Evolutionary conservation across 306 rosid genomes (phyloP).

Genomic region (Prunus campanulata): DNA sequence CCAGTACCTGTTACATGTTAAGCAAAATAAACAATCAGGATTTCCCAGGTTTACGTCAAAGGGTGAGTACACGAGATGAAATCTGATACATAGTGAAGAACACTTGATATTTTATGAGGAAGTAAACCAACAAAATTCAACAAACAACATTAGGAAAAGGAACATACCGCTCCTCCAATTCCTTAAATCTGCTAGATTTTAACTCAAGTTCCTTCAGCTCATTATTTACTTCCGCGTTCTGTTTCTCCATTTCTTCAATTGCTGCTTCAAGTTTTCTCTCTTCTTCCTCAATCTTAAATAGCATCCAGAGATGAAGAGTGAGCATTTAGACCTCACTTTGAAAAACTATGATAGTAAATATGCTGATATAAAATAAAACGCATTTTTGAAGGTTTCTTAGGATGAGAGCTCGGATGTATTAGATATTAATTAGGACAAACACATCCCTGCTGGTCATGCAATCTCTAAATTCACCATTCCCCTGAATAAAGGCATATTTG

Average conservation of each 20-base stretch:
- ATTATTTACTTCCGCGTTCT: conserved; percentile 71
- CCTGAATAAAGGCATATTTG: not conserved
- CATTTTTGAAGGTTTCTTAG: not conserved
- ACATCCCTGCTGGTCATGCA: not conserved
- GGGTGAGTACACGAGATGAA: conserved; percentile 4
- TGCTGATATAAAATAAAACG: not conserved
- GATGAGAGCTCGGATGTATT: not conserved
- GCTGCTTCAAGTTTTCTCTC: conserved; percentile 87
- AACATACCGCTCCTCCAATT: conserved; percentile 84
- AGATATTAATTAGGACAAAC: not conserved
- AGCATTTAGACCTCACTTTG: conserved; percentile 23
- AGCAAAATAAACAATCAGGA: conserved; percentile 20
- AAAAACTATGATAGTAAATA: conserved; percentile 22
- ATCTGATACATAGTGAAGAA: not conserved
- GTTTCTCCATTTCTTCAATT: conserved; percentile 78
- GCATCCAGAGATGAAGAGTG: conserved; percentile 26
- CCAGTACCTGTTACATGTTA: conserved; percentile 77
- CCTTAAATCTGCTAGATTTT: conserved; percentile 75
- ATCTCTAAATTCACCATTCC: not conserved
- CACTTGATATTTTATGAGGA: conserved; percentile 22
- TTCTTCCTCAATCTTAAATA: conserved; percentile 85
- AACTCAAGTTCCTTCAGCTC: conserved; percentile 77
- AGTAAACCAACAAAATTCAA: not conserved
- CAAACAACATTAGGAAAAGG: conserved; percentile 18
- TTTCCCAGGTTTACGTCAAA: conserved; percentile 18